Conservation (phyloP, 176 grass and related monocot genomes). For the Triticum monococcum region DNA sequence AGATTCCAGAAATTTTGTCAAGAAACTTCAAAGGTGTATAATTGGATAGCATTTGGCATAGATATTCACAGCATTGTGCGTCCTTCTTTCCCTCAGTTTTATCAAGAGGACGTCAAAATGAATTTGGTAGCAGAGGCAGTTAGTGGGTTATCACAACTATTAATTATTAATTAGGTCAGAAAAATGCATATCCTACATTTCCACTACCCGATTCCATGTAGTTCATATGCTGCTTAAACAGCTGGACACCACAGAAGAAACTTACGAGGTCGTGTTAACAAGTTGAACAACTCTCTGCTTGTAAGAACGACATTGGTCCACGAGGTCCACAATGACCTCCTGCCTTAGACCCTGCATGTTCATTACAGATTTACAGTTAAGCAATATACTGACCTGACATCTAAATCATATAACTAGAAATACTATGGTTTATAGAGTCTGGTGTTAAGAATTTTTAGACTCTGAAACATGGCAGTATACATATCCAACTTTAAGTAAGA, state of each 20-base stretch:
- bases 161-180: neutral
- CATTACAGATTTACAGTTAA: conserved; percentile 15
- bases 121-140: neutral
- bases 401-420: conserved; percentile 6
- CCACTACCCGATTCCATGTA: neutral
- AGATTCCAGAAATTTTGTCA: neutral
- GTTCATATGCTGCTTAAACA: conserved; percentile 1
- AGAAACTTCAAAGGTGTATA: neutral
- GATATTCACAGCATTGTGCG: neutral
- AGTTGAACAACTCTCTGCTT: conserved; percentile 83
- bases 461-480: conserved; percentile 11
- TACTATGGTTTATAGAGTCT: neutral
- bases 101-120: neutral
- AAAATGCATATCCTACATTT: conserved; percentile 2
- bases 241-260: conserved; percentile 9
- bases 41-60: neutral
- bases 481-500: neutral
- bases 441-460: neutral
- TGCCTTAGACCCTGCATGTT: conserved; percentile 70
- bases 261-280: conserved; percentile 80
- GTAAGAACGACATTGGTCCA: conserved; percentile 73
- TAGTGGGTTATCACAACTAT: conserved; percentile 12
- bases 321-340: conserved; percentile 85
- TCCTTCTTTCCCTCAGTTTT: neutral
- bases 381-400: conserved; percentile 13